Conservation (phyloP, 192 early-diverging fungal genomes). For the Backusella tuberculispora region DNA sequence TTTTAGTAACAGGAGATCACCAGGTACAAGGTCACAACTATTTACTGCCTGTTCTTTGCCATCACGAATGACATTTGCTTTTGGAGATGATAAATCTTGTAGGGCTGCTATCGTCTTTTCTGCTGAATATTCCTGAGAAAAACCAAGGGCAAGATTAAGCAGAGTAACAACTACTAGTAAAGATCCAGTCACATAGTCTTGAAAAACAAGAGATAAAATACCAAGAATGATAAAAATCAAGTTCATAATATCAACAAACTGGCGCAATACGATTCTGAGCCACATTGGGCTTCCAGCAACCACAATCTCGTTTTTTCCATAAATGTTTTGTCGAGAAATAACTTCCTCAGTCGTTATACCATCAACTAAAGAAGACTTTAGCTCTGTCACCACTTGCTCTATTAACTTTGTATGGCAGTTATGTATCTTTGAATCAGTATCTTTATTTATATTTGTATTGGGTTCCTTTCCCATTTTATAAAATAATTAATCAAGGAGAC, state of each 20-base stretch:
- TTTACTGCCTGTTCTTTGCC: conserved; percentile 71
- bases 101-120: conserved; percentile 92
- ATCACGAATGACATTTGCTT: conserved; percentile 85
- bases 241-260: conserved; percentile 65
- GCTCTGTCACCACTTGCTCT: background rate
- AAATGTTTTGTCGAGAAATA: conserved; percentile 40
- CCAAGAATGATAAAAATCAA: conserved; percentile 52
- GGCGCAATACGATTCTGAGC: conserved; percentile 63
- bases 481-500: background rate
- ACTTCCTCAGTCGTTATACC: conserved; percentile 53
- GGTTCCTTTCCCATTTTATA: background rate
- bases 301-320: conserved; percentile 66
- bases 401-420: conserved; percentile 28
- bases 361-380: background rate
- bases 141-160: conserved; percentile 87
- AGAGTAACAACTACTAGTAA: conserved; percentile 79
- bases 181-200: conserved; percentile 68
- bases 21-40: conserved; percentile 80
- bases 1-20: conserved; percentile 89
- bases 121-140: conserved; percentile 95
- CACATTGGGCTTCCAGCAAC: conserved; percentile 61
- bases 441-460: no score
- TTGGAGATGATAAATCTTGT: conserved; percentile 82
- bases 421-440: conserved; percentile 68
- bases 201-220: conserved; percentile 61